phyloP scores from a whole-genome alignment of 148 eudicot species.

The Beta vulgaris region DNA sequence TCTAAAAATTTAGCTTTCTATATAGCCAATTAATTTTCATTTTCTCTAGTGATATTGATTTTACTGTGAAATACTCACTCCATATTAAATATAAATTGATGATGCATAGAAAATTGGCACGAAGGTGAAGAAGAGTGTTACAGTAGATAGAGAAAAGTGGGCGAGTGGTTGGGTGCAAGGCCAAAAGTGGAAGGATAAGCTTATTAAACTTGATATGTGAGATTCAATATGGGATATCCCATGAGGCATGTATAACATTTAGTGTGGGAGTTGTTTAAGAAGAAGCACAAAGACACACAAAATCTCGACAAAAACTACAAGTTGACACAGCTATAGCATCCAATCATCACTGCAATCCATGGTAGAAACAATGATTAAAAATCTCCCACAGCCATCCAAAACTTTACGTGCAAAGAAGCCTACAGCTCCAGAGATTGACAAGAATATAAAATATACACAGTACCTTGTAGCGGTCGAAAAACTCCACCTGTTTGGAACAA shows the following conservation, averaged over 20 bases:
- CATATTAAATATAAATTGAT: no score
- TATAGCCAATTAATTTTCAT: not conserved
- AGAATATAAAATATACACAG: not conserved
- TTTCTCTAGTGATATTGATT: no score
- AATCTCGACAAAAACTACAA: not conserved
- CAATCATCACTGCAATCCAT: not conserved
- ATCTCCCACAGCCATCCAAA: not conserved
- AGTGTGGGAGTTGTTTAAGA: no score
- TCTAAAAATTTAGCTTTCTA: not conserved
- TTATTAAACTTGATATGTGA: no score
- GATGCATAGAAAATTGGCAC: no score
- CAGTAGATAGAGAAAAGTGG: no score
- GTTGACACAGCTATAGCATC: conserved; percentile 4
- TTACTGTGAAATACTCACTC: no score
- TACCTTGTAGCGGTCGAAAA: conserved; percentile 97
- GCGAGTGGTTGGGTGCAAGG: no score
- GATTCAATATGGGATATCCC: no score
- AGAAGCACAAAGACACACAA: not conserved
- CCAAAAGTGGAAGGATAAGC: no score
- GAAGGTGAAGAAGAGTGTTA: no score
- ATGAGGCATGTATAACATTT: no score
- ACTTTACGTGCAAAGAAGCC: not conserved
- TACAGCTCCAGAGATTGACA: not conserved
- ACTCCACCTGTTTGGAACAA: conserved; percentile 68
- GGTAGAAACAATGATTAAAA: not conserved